phyloP scores from a whole-genome alignment of 1,139 yeast genomes.

The Yamadazyma siamensis region DNA sequence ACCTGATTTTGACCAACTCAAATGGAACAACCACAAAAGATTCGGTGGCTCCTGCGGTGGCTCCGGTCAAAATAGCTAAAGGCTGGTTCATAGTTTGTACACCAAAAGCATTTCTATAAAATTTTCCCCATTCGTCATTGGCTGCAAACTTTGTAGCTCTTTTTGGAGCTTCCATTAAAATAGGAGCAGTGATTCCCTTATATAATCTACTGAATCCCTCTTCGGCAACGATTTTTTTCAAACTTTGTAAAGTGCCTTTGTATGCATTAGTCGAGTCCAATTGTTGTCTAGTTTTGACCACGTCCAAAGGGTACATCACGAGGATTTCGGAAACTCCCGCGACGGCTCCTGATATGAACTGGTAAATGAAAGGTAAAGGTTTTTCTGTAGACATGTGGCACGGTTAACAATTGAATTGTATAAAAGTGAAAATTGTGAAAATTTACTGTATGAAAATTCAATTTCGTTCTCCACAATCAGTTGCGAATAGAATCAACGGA shows the following conservation, averaged over 20 bases:
- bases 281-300: slow-evolving; percentile 96
- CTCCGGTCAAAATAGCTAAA: slow-evolving; percentile 88
- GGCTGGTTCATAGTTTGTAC: slow-evolving; percentile 71
- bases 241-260: slow-evolving; percentile 79
- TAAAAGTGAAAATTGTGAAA: too few relatives aligned
- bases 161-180: slow-evolving; percentile 99
- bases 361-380: slow-evolving; percentile 80
- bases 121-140: slow-evolving; percentile 92
- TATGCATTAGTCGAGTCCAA: slow-evolving; percentile 69
- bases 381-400: slow-evolving; percentile 24
- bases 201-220: slow-evolving; percentile 86
- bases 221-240: slow-evolving; percentile 73
- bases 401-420: not conserved
- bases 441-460: not conserved
- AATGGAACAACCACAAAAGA: slow-evolving; percentile 96
- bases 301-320: slow-evolving; percentile 97
- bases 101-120: slow-evolving; percentile 74
- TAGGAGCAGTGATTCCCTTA: slow-evolving; percentile 93
- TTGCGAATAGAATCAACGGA: not conserved
- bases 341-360: slow-evolving; percentile 90
- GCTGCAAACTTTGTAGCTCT: slow-evolving; percentile 98
- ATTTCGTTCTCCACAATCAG: not conserved
- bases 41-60: slow-evolving; percentile 97
- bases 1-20: slow-evolving; percentile 80
- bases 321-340: slow-evolving; percentile 98